Evolutionary conservation across 345 rosid species (phyloP).

Genomic region (Aegle marmelos): DNA sequence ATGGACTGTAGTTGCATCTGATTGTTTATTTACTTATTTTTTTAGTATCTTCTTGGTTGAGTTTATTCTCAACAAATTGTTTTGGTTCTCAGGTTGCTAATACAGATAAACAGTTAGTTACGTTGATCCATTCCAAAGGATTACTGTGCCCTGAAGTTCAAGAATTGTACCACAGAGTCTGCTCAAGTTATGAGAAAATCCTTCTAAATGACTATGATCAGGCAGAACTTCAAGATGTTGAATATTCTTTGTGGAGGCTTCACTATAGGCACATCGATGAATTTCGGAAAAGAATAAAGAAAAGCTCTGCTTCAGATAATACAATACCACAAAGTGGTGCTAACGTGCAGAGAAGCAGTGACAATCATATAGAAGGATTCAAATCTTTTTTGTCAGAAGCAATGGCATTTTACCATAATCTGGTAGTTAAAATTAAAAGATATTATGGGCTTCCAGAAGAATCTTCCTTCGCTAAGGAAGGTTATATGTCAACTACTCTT

Average conservation of each 20-base stretch:
- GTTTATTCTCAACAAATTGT: constrained; percentile 9
- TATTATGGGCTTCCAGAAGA: constrained; percentile 46
- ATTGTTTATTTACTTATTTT: background rate
- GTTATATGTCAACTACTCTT: constrained; percentile 20
- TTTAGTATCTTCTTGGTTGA: constrained; percentile 4
- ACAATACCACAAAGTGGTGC: constrained; percentile 18
- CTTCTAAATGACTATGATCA: constrained; percentile 44
- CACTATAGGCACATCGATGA: constrained; percentile 83
- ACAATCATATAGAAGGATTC: constrained; percentile 45
- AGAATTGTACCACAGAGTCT: constrained; percentile 54
- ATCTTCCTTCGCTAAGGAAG: constrained; percentile 23
- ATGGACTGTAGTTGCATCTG: constrained; percentile 13
- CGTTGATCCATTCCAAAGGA: constrained; percentile 48
- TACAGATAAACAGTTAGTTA: constrained; percentile 68
- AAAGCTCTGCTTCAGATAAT: constrained; percentile 32
- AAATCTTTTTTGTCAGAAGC: constrained; percentile 62
- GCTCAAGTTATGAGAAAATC: constrained; percentile 60
- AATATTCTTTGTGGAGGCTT: constrained; percentile 86
- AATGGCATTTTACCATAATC: constrained; percentile 49
- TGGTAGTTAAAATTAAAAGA: constrained; percentile 45
- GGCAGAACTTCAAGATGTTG: constrained; percentile 73
- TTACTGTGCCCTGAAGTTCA: constrained; percentile 52
- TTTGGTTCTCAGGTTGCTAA: constrained; percentile 51
- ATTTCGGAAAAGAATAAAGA: constrained; percentile 68
- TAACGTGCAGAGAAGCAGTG: constrained; percentile 18